Conservation (phyloP, 257 asterid genomes). For the Scutellaria minor region DNA sequence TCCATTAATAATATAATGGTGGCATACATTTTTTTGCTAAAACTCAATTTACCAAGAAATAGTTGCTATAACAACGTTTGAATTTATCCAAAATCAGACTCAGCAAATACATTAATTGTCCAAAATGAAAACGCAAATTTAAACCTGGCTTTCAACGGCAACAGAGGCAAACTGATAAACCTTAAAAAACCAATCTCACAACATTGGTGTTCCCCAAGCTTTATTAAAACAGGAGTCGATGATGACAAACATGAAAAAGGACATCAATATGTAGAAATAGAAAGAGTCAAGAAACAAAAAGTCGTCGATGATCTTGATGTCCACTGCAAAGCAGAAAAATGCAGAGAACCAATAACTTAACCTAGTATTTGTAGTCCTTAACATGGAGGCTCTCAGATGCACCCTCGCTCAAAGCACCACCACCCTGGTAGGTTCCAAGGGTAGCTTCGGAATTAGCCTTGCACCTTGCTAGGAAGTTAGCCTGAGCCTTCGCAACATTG, state of each 20-base stretch:
- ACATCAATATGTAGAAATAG: constrained; percentile 17
- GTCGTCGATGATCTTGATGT: constrained; percentile 6
- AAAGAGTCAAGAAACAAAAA: constrained; percentile 27
- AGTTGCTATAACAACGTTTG: background rate
- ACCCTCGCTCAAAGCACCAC: constrained; percentile 57
- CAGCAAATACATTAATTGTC: background rate
- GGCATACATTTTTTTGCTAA: too few relatives aligned
- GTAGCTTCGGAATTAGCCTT: constrained; percentile 94
- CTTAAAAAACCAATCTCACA: constrained; percentile 28
- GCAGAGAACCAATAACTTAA: constrained; percentile 11
- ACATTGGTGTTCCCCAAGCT: constrained; percentile 26
- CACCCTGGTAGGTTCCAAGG: constrained; percentile 73
- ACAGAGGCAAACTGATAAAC: background rate
- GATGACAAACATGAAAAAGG: background rate
- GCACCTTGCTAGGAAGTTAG: constrained; percentile 70
- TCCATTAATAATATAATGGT: too few relatives aligned
- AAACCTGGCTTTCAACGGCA: constrained; percentile 17
- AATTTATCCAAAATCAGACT: constrained; percentile 7
- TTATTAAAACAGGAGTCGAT: constrained; percentile 36
- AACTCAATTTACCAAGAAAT: too few relatives aligned
- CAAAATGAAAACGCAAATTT: background rate
- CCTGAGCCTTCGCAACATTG: constrained; percentile 73
- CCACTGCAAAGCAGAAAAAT: constrained; percentile 19
- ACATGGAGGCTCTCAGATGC: constrained; percentile 96
- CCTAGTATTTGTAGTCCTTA: constrained; percentile 80